Conservation (phyloP, 371 early-diverging fungal species). For the Fennellomyces sp. region DNA sequence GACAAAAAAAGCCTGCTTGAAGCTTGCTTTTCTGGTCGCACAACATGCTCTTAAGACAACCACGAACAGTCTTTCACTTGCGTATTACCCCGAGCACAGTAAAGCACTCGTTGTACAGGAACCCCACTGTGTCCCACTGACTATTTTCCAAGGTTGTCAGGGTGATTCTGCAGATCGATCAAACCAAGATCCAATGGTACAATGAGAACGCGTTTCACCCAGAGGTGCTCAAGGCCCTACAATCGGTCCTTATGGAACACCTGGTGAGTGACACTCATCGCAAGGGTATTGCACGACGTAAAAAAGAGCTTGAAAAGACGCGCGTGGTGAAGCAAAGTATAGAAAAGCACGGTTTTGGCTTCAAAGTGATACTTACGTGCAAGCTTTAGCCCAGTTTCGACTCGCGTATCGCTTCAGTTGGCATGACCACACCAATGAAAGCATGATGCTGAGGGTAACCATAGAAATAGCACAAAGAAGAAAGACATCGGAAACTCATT, state of each 20-base stretch:
- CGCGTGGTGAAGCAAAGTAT: no score
- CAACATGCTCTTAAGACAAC: constrained; percentile 5
- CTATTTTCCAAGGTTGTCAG: constrained; percentile 8
- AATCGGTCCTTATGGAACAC: constrained; percentile 15
- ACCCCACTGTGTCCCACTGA: no score
- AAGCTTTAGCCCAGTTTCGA: constrained; percentile 4
- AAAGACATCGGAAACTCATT: neutral
- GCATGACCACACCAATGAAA: constrained; percentile 6
- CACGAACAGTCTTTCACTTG: constrained; percentile 14
- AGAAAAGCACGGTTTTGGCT: constrained; percentile 7
- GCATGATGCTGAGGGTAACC: neutral
- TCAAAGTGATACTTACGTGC: neutral
- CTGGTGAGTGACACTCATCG: constrained; percentile 10
- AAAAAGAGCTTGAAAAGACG: constrained; percentile 5
- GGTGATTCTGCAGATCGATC: constrained; percentile 8
- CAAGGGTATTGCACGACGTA: constrained; percentile 7
- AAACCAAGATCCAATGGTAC: constrained; percentile 17
- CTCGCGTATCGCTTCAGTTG: constrained; percentile 13
- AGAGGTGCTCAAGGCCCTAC: constrained; percentile 7
- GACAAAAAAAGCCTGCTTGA: neutral
- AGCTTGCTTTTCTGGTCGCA: neutral
- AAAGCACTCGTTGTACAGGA: no score
- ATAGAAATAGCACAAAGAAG: no score
- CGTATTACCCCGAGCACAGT: no score
- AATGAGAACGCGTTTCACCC: constrained; percentile 12